Conservation (phyloP, 1,284 basidiomycete genomes). For the Ustilago bromivora region DNA sequence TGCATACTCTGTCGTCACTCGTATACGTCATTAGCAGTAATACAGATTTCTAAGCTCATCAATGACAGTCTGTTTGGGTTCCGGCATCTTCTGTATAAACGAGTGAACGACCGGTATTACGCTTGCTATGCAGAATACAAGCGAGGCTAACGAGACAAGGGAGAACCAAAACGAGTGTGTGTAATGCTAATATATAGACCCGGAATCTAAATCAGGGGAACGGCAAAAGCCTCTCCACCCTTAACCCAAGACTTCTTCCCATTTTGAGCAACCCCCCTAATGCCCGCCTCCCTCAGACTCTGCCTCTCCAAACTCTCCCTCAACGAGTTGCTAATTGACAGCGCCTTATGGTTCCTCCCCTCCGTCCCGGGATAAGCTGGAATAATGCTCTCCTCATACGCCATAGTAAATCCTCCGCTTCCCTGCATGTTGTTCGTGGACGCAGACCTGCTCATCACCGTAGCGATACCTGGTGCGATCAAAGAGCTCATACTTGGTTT, state of each 20-base stretch:
- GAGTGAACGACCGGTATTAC: slow-evolving; percentile 3
- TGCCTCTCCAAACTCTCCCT: slow-evolving; percentile 26
- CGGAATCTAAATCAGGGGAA: slow-evolving; percentile 10
- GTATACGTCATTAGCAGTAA: background rate
- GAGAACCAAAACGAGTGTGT: background rate
- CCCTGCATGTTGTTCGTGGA: background rate
- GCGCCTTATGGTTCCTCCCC: background rate
- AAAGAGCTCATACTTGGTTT: slow-evolving; percentile 13
- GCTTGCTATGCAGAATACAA: background rate
- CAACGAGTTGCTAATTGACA: background rate
- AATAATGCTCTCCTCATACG: slow-evolving; percentile 30
- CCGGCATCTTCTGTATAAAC: background rate
- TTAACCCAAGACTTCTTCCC: slow-evolving; percentile 1
- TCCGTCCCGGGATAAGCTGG: background rate
- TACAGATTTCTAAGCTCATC: background rate
- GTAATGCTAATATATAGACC: background rate
- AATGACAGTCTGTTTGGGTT: background rate
- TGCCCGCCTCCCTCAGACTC: slow-evolving; percentile 16
- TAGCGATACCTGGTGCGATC: background rate
- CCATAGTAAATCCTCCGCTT: background rate
- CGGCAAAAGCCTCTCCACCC: slow-evolving; percentile 5
- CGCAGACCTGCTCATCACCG: background rate
- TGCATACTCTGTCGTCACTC: background rate
- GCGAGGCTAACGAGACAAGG: background rate
- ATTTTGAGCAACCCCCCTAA: background rate